Conservation (phyloP, 805 yeast genomes). For the Komagataella mondaviorum region DNA sequence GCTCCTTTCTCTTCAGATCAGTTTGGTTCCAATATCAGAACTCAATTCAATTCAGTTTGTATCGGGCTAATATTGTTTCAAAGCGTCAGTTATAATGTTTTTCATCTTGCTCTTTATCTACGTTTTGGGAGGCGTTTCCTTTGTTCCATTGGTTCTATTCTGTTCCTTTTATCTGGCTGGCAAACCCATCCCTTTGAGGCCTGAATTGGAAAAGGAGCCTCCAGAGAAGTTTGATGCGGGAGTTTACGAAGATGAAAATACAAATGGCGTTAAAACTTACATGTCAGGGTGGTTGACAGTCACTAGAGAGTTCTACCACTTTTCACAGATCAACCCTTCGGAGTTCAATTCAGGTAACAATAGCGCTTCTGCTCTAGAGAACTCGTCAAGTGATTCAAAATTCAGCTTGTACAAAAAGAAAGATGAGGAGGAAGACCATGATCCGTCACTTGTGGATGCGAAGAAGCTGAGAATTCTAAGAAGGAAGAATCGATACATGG, state of each 20-base stretch:
- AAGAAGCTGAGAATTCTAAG: slow-evolving; percentile 23
- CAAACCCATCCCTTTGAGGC: slow-evolving; percentile 17
- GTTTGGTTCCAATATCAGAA: not conserved
- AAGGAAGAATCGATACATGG: slow-evolving; percentile 50
- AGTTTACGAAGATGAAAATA: slow-evolving; percentile 43
- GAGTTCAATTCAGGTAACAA: slow-evolving; percentile 6
- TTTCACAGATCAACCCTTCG: slow-evolving; percentile 23
- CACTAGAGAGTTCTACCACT: slow-evolving; percentile 60
- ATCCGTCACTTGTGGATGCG: slow-evolving; percentile 18
- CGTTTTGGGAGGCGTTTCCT: slow-evolving; percentile 70
- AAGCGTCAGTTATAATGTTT: not conserved
- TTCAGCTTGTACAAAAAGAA: slow-evolving; percentile 2
- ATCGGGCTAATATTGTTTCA: not conserved
- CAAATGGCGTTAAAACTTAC: slow-evolving; percentile 50
- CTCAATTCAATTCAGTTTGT: not conserved
- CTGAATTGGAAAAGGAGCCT: slow-evolving; percentile 14
- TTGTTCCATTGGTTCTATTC: slow-evolving; percentile 45
- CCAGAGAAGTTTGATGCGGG: slow-evolving; percentile 34
- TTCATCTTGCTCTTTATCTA: slow-evolving; percentile 25
- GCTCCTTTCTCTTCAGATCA: not conserved
- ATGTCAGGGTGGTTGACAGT: slow-evolving; percentile 74
- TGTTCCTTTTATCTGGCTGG: slow-evolving; percentile 24
- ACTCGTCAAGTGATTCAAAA: slow-evolving; percentile 8
- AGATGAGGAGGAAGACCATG: slow-evolving; percentile 5
- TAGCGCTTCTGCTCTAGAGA: slow-evolving; percentile 4